Evolutionary conservation across 208 protist genomes (phyloP).

Genomic region (Crithidia sp.): DNA sequence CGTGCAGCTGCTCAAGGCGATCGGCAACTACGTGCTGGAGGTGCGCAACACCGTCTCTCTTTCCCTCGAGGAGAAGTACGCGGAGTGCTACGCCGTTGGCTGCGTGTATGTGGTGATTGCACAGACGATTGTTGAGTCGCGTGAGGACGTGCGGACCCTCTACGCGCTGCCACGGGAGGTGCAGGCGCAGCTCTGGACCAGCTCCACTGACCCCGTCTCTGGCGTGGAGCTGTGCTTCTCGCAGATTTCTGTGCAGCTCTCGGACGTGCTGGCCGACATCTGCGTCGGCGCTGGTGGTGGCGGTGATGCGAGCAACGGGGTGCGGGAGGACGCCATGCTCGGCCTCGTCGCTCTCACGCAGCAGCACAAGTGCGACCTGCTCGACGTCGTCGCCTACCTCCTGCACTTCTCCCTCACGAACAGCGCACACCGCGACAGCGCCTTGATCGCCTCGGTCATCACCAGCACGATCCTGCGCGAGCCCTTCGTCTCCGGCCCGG

Average conservation of each 20-base stretch:
- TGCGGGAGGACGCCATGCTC: background rate
- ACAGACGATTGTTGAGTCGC: conserved; percentile 67
- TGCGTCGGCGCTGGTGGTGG: conserved; percentile 21
- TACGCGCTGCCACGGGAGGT: conserved; percentile 43
- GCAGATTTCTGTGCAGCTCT: conserved; percentile 39
- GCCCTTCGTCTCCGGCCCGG: conserved; percentile 55
- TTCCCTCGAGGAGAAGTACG: conserved; percentile 62
- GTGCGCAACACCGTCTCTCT: conserved; percentile 51
- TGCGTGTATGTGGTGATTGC: conserved; percentile 68
- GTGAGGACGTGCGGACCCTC: conserved; percentile 47
- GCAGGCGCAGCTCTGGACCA: conserved; percentile 56
- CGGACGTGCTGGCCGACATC: conserved; percentile 44
- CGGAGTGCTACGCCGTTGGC: conserved; percentile 53
- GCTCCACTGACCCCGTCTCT: conserved; percentile 33
- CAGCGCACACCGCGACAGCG: conserved; percentile 31
- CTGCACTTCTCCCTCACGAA: conserved; percentile 68
- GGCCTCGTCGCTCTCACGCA: conserved; percentile 12
- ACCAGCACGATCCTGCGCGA: conserved; percentile 62
- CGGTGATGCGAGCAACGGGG: background rate
- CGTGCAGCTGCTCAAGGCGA: conserved; percentile 42
- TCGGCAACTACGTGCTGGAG: conserved; percentile 43
- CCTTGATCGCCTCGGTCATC: conserved; percentile 47
- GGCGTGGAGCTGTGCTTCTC: conserved; percentile 55
- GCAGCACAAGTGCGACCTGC: conserved; percentile 43
- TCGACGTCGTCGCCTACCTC: conserved; percentile 60